Conservation (phyloP, 306 rosid species). For the Castanea mollissima region DNA sequence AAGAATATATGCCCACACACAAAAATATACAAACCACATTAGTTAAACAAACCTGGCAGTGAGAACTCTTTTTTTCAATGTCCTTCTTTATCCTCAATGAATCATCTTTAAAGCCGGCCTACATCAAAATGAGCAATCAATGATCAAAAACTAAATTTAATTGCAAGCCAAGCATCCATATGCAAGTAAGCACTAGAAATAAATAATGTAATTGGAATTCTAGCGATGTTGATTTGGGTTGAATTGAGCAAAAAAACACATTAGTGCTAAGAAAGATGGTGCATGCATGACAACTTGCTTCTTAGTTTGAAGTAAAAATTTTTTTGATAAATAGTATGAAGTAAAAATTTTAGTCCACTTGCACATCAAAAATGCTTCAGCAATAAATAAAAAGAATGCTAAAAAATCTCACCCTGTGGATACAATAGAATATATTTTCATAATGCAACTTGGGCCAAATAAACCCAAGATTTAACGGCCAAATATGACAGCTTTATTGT, state of each 20-base stretch:
- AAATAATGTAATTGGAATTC: not conserved
- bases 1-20: not conserved
- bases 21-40: not conserved
- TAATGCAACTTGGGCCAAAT: too few species aligned
- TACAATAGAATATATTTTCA: too few species aligned
- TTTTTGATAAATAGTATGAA: too few species aligned
- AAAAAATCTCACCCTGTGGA: too few species aligned
- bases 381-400: too few species aligned
- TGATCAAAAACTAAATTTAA: not conserved
- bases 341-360: too few species aligned
- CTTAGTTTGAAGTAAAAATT: too few species aligned
- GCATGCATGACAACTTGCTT: not conserved
- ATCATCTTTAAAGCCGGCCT: conserved; percentile 93
- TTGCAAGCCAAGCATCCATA: not conserved
- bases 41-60: conserved; percentile 68
- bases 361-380: too few species aligned
- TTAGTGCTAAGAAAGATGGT: not conserved
- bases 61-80: conserved; percentile 52
- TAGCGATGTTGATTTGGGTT: too few species aligned
- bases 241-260: not conserved
- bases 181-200: not conserved
- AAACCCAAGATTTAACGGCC: too few species aligned
- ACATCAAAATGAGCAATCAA: conserved; percentile 24
- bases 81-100: conserved; percentile 82
- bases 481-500: too few species aligned